These are phyloP conservation scores for Ceratopteris richardii DNA, from an alignment of 75 land plant genomes.

Conservation along the genomic window DNA sequence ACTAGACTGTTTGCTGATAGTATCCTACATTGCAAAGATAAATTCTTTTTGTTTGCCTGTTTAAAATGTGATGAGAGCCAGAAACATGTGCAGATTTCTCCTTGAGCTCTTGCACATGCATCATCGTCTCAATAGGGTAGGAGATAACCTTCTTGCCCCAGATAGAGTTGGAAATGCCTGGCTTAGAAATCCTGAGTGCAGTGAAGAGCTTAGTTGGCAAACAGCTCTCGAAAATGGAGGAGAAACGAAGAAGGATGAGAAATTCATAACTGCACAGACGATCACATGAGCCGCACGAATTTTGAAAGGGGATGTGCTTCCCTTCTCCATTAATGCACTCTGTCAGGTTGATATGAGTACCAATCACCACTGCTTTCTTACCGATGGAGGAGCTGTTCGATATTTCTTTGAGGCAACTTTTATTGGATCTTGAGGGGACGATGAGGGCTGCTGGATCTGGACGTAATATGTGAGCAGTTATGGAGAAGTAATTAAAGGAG, in stretches of 20 bases:
- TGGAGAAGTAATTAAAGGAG: no score
- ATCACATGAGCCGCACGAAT: constrained; percentile 42
- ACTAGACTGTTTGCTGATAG: constrained; percentile 45
- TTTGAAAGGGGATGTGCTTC: constrained; percentile 29
- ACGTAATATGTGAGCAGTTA: no score
- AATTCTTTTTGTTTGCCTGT: constrained; percentile 20
- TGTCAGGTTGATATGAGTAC: no score
- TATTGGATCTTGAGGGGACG: no score
- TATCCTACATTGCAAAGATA: constrained; percentile 46
- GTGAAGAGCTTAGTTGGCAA: constrained; percentile 46
- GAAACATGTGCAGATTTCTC: background rate
- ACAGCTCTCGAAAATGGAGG: constrained; percentile 26
- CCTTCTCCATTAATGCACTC: no score
- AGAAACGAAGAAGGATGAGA: constrained; percentile 4
- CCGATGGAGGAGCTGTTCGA: no score
- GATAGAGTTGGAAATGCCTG: constrained; percentile 55
- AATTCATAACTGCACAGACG: constrained; percentile 35
- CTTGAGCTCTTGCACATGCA: constrained; percentile 62
- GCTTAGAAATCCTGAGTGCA: constrained; percentile 67
- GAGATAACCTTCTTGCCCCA: constrained; percentile 62
- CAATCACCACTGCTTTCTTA: no score
- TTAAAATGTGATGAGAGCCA: background rate
- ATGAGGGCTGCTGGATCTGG: no score
- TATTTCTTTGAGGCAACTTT: no score
- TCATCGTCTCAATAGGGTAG: constrained; percentile 97